Conservation (phyloP, 2,329 filamentous ascomycete genomes). For the Verticillium albo-atrum region DNA sequence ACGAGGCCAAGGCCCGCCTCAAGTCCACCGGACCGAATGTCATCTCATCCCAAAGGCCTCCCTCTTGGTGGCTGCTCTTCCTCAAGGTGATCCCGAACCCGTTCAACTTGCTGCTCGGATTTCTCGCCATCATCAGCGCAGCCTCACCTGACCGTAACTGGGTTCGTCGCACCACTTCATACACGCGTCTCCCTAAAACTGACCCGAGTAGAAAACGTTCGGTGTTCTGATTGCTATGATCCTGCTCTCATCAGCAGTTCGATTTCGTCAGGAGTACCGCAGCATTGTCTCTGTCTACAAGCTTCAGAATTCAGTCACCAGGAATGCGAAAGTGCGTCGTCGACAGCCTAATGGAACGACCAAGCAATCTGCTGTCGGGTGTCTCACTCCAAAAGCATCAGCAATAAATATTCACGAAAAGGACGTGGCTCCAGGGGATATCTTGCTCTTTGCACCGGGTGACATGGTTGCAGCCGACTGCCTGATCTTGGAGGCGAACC, state of each 20-base stretch:
- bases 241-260: constrained; percentile 16
- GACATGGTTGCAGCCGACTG: constrained; percentile 21
- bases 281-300: constrained; percentile 19
- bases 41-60: constrained; percentile 17
- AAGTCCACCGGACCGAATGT: constrained; percentile 16
- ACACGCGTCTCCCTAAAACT: not conserved
- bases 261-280: constrained; percentile 22
- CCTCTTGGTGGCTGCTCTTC: constrained; percentile 20
- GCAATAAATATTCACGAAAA: not conserved
- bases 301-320: constrained; percentile 18
- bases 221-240: constrained; percentile 20
- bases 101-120: constrained; percentile 18
- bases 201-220: constrained; percentile 4
- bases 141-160: constrained; percentile 13
- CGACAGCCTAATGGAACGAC: too few relatives aligned
- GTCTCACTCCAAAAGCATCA: not conserved
- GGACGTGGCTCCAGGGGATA: constrained; percentile 17
- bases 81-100: constrained; percentile 19
- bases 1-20: constrained; percentile 15
- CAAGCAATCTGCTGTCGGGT: not conserved
- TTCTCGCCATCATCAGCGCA: constrained; percentile 19
- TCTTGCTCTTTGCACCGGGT: constrained; percentile 15
- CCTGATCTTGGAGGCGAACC: constrained; percentile 17
- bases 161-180: too few relatives aligned
- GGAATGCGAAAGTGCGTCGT: constrained; percentile 15